Conservation (phyloP, 768 basidiomycete species). For the Paxillus ammoniavirescens region DNA sequence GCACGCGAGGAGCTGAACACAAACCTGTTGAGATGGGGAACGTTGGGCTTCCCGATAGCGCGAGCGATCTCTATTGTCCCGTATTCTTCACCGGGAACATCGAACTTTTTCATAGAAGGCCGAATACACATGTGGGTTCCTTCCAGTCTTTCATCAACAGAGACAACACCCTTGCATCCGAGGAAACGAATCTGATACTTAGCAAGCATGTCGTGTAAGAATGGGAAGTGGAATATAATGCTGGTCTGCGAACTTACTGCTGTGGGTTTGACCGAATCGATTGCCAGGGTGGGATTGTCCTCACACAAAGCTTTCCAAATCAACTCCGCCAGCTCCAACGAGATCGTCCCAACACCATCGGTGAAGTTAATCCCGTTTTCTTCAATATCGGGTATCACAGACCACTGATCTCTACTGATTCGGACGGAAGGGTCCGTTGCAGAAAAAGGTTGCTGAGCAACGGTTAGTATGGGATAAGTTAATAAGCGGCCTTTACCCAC, state of each 20-base stretch:
- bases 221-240: background rate
- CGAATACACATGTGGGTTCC: conserved; percentile 70
- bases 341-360: conserved; percentile 82
- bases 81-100: conserved; percentile 41
- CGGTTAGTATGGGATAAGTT: conserved; percentile 3
- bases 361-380: conserved; percentile 51
- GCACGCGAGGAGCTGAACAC: conserved; percentile 30
- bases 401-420: conserved; percentile 58
- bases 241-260: conserved; percentile 47
- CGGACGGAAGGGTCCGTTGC: conserved; percentile 73
- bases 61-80: conserved; percentile 75
- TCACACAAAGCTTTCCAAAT: conserved; percentile 60
- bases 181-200: conserved; percentile 82
- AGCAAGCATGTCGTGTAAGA: background rate
- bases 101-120: conserved; percentile 75
- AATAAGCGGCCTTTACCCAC: conserved; percentile 10
- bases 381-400: conserved; percentile 57
- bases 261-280: conserved; percentile 46
- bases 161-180: conserved; percentile 81
- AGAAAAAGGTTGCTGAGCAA: conserved; percentile 66
- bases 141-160: conserved; percentile 51
- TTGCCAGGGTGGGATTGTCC: conserved; percentile 35
- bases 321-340: conserved; percentile 48
- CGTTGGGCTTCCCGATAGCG: conserved; percentile 57
- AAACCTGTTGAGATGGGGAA: conserved; percentile 72